Percentiles rank a stretch among this genome's conserved stretches.
phyloP scores from a whole-genome alignment of 1,139 yeast genomes.

The Maudiozyma humilis region DNA sequence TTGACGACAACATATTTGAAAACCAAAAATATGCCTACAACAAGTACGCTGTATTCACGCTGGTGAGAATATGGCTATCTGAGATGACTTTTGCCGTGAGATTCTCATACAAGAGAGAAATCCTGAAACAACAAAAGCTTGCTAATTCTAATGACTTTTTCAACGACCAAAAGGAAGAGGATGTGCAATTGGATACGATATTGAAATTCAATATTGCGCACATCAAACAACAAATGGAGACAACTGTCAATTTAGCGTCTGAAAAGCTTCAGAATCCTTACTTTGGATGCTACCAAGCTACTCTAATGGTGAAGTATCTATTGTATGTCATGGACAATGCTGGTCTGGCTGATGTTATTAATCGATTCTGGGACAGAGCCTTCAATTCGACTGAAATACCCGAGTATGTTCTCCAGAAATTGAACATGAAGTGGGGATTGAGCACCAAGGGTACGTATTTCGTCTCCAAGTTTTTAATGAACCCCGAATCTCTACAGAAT shows the following conservation, averaged over 20 bases:
- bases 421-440: constrained; percentile 20
- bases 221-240: constrained; percentile 6
- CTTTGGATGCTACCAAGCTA: constrained; percentile 12
- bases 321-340: constrained; percentile 12
- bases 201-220: constrained; percentile 1
- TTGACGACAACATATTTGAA: constrained; percentile 3
- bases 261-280: constrained; percentile 8
- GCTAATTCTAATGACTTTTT: neutral
- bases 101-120: constrained; percentile 10
- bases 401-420: constrained; percentile 9
- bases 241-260: constrained; percentile 4
- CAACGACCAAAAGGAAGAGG: constrained; percentile 1
- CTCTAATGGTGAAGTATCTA: constrained; percentile 15
- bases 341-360: constrained; percentile 8
- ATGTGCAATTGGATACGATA: constrained; percentile 1
- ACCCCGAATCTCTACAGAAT: constrained; percentile 10
- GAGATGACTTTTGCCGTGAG: constrained; percentile 12
- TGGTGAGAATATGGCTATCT: constrained; percentile 13
- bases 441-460: constrained; percentile 10
- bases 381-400: constrained; percentile 11
- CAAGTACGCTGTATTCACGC: constrained; percentile 10
- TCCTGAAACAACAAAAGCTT: constrained; percentile 2
- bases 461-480: constrained; percentile 10
- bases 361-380: constrained; percentile 12
- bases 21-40: constrained; percentile 12